A percentile compares a stretch with the other conserved stretches of the same genome.
These are phyloP conservation scores for Tetragonia tetragonoides DNA, from an alignment of 148 eudicot genomes.

Conservation along the genomic window DNA sequence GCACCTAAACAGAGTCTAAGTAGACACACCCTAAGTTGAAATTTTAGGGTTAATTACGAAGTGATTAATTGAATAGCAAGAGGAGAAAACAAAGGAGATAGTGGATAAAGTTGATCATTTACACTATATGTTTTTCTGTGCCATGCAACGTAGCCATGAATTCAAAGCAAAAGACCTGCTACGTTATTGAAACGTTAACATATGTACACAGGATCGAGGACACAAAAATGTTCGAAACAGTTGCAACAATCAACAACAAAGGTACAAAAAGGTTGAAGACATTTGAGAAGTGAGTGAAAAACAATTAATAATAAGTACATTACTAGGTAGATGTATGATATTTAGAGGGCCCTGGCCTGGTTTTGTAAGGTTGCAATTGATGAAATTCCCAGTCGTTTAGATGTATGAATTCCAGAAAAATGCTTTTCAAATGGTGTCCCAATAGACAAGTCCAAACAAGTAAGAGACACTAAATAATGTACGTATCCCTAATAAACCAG, in stretches of 20 bases:
- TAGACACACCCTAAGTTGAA: too few species aligned
- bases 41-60: too few species aligned
- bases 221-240: slow-evolving; percentile 3
- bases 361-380: slow-evolving; percentile 28
- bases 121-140: too few species aligned
- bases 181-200: not conserved
- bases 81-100: too few species aligned
- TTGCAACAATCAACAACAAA: slow-evolving; percentile 17
- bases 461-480: slow-evolving; percentile 22
- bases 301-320: not conserved
- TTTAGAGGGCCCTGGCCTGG: too few species aligned
- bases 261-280: slow-evolving; percentile 32
- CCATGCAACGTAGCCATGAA: not conserved
- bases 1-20: too few species aligned
- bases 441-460: slow-evolving; percentile 23
- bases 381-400: slow-evolving; percentile 11
- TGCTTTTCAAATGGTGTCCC: slow-evolving; percentile 32
- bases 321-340: not conserved
- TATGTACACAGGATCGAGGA: slow-evolving; percentile 3
- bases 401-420: slow-evolving; percentile 25
- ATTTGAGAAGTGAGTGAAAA: slow-evolving; percentile 14
- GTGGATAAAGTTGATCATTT: too few species aligned
- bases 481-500: too few species aligned
- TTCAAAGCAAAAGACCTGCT: not conserved
- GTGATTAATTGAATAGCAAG: too few species aligned